A percentile compares a stretch with the other conserved stretches of the same genome.
phyloP scores from a whole-genome alignment of 306 rosid genomes.

The Trichosanthes cucumerina region DNA sequence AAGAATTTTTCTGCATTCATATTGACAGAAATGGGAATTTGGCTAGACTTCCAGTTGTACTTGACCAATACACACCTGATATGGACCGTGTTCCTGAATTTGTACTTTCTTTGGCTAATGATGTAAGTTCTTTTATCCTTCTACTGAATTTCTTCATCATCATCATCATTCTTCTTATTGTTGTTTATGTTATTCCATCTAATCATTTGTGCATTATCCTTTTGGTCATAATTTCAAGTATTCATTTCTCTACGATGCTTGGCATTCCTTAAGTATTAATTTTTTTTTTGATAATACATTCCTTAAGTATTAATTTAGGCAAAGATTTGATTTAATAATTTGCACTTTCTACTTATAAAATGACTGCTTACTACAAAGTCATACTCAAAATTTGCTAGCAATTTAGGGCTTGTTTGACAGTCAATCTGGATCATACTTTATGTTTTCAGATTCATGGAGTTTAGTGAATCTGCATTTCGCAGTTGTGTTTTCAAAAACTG shows the following conservation, averaged over 20 bases:
- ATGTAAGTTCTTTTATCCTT: slow-evolving; percentile 42
- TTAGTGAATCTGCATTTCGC: no score
- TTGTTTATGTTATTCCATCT: slow-evolving; percentile 5
- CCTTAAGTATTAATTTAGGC: background rate
- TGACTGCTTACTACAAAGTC: background rate
- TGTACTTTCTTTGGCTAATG: slow-evolving; percentile 70
- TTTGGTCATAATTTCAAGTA: background rate
- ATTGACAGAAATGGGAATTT: slow-evolving; percentile 59
- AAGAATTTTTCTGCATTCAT: slow-evolving; percentile 61
- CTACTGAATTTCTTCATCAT: background rate
- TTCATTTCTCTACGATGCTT: background rate
- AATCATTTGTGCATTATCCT: background rate
- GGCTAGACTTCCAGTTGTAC: slow-evolving; percentile 73
- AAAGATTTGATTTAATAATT: background rate
- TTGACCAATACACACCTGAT: slow-evolving; percentile 94
- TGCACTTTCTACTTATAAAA: background rate
- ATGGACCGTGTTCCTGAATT: slow-evolving; percentile 88
- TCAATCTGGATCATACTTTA: no score
- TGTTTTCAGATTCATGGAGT: no score
- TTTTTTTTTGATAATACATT: no score
- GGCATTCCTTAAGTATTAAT: background rate
- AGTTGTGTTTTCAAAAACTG: no score
- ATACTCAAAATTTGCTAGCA: background rate
- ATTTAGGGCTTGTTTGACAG: no score
- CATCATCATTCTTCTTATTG: no score